phyloP scores from a whole-genome alignment of 2,329 filamentous ascomycete genomes.

The Talaromyces sp. region DNA sequence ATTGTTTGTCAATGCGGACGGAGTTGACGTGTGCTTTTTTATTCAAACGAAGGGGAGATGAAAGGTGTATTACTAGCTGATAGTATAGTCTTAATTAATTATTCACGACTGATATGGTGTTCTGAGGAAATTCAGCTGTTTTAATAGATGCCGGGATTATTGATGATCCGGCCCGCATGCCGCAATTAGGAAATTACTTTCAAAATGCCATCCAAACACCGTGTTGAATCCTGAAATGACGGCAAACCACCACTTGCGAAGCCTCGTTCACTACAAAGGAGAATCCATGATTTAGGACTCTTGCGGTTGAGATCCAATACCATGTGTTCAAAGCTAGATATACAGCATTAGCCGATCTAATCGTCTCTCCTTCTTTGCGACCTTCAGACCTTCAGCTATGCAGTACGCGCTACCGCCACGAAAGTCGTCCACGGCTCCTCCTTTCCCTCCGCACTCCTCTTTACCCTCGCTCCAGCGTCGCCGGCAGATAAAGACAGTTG shows the following conservation, averaged over 20 bases:
- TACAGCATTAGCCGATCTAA: not conserved
- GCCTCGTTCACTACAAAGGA: not conserved
- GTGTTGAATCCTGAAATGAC: not conserved
- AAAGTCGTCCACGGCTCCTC: conserved; percentile 71
- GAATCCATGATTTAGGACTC: not conserved
- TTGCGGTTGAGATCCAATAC: not conserved
- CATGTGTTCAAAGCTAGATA: not conserved
- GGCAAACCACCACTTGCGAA: not conserved
- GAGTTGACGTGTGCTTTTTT: not conserved
- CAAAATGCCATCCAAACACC: not conserved
- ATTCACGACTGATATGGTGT: not conserved
- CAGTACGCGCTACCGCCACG: conserved; percentile 85
- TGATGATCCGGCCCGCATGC: conserved; percentile 10
- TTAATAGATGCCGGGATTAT: conserved; percentile 1
- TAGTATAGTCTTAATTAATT: not conserved
- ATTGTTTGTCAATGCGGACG: not conserved
- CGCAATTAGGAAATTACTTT: not conserved
- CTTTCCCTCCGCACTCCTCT: conserved; percentile 52
- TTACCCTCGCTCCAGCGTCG: conserved; percentile 44
- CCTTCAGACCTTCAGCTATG: conserved; percentile 46
- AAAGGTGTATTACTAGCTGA: not conserved
- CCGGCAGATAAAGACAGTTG: conserved; percentile 56
- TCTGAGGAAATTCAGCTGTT: not conserved
- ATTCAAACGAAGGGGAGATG: not conserved
- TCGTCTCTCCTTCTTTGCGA: not conserved